Conservation (phyloP, 345 rosid species). For the Eucalyptus pauciflora region DNA sequence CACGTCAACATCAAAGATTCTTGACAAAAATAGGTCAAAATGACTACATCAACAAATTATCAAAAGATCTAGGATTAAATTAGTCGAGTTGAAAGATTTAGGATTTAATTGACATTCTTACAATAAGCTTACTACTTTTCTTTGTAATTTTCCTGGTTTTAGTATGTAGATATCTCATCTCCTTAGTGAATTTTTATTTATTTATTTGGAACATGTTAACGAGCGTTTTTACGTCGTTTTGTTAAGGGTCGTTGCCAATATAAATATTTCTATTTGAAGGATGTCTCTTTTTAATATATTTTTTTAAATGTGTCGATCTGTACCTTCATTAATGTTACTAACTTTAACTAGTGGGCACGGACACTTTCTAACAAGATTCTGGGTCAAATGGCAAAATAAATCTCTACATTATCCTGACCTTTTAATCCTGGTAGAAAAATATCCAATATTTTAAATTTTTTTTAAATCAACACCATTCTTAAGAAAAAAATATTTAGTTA, state of each 20-base stretch:
- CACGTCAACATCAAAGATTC: fast-evolving
- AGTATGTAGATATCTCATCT: not conserved
- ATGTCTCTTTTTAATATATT: not conserved
- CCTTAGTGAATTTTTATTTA: not conserved
- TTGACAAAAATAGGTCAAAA: not conserved
- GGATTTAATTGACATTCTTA: fast-evolving
- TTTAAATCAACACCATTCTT: not conserved
- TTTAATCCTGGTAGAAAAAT: not conserved
- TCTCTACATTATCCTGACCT: not conserved
- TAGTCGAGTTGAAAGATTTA: not conserved
- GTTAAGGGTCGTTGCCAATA: not conserved
- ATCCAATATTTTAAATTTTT: not conserved
- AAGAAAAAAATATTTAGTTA: not conserved
- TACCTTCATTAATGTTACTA: not conserved
- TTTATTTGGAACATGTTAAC: not conserved
- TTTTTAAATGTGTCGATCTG: not conserved
- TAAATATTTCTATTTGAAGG: not conserved
- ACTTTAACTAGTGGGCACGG: not conserved
- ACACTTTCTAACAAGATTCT: not conserved
- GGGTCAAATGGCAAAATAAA: not conserved
- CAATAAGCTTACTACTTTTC: not conserved
- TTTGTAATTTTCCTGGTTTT: not conserved
- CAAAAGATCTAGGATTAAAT: not conserved
- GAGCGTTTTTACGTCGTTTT: not conserved
- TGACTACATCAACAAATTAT: not conserved